These are phyloP conservation scores for Cryptosporidium canis DNA, from an alignment of 169 alveolate genomes.

Conservation along the genomic window DNA sequence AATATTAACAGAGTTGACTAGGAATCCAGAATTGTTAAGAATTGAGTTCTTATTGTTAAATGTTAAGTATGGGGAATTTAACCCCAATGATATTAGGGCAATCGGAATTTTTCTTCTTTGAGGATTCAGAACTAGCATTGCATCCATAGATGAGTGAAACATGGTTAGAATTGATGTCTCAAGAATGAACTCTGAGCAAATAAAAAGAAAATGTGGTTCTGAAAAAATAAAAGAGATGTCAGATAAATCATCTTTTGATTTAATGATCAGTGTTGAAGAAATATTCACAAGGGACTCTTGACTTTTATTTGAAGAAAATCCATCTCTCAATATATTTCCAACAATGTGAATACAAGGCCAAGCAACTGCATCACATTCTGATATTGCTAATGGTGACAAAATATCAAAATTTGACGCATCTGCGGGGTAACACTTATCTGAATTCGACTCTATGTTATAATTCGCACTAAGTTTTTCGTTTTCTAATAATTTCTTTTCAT, in stretches of 20 bases:
- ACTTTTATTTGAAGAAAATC: conserved; percentile 50
- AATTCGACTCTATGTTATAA: not conserved
- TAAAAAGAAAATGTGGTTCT: conserved; percentile 51
- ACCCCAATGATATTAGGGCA: conserved; percentile 41
- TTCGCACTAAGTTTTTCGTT: not conserved
- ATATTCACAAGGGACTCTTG: conserved; percentile 42
- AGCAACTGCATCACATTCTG: conserved; percentile 60
- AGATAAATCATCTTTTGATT: conserved; percentile 40
- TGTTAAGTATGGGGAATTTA: conserved; percentile 47
- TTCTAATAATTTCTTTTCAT: conserved; percentile 1
- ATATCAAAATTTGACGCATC: not conserved
- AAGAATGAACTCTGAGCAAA: conserved; percentile 61
- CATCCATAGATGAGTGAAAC: conserved; percentile 68
- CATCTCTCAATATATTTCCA: conserved; percentile 54
- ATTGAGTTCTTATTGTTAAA: conserved; percentile 1
- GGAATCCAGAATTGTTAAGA: not conserved
- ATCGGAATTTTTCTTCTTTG: conserved; percentile 67
- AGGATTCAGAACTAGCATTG: conserved; percentile 54
- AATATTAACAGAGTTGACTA: not conserved
- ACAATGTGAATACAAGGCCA: conserved; percentile 66
- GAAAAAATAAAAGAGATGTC: conserved; percentile 62
- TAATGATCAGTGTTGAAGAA: conserved; percentile 60
- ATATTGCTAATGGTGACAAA: not conserved
- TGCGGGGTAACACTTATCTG: not conserved
- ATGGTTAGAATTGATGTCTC: conserved; percentile 57